Base-by-base conservation (phyloP, 768 basidiomycete species). In the Boletus sp. region DNA sequence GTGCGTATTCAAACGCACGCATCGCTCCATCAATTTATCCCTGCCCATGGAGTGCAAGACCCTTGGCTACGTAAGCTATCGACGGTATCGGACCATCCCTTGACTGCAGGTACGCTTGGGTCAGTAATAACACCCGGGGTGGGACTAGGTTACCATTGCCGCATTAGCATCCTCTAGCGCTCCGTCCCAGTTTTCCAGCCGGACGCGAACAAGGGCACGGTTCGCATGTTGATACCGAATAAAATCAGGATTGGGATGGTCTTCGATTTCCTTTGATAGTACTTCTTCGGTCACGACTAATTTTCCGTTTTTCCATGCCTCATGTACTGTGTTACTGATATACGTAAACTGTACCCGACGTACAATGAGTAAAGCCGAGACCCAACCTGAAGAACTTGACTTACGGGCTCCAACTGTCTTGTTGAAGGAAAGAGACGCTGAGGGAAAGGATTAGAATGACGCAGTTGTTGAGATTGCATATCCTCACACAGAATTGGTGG, bases 141-240 rank as follows among this genome's bases (percentile, higher is more conserved):
- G 18, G 18, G 39, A 58, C 14, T n/a, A 35, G 15, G 11, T 52
- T 20, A 63, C 64, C 37, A 28, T 42, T 8, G 35, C 24, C 4
- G 12, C 45, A 3, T n/a, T 5, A 28, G 29, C 52, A 32, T 66
- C 64, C 8, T 52, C 24, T 28, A 56, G 46, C 5, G 64, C 64
- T 4, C 29, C 56, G 1, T 2, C 7, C 46, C 51, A 55, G 14
- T 66, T 32, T 20, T 32, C 11, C 3, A 1, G 58, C 14, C 50
- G 48, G 2, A 29, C n/a, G 12, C 64, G 64, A 45, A 66, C 44
- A 18, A 65, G 46, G 17, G 64, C 54, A 36, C 64, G 64, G 20
- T 60, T 65, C 15, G 51, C 64, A 18, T 37, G 50, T 6, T 33
- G 10, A 46, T 66, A 60, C 17, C 12, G 28, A 11, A 18, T 5